A percentile compares a stretch with the other conserved stretches of the same genome.
Evolutionary conservation across 2,329 filamentous ascomycete species (phyloP).

Genomic region (Periconia macrospinosa): DNA sequence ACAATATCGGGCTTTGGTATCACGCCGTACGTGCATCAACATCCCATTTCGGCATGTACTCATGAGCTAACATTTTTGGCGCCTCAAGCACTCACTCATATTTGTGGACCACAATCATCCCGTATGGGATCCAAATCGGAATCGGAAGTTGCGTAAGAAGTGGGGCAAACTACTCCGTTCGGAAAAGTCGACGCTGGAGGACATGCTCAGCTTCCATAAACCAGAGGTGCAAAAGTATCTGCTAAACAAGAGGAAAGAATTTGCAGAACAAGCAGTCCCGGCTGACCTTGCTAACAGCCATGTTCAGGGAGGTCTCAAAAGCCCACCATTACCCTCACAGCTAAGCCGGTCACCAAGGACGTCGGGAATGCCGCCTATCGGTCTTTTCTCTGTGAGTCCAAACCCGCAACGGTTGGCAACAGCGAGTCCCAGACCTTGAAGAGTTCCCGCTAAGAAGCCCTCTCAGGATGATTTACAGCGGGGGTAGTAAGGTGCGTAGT

Average conservation of each 20-base stretch:
- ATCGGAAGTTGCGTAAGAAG: conserved; percentile 57
- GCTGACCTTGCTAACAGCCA: conserved; percentile 16
- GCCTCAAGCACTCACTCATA: conserved; percentile 67
- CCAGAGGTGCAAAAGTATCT: conserved; percentile 54
- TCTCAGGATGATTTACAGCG: conserved; percentile 18
- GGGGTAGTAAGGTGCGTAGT: not conserved
- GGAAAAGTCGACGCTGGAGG: conserved; percentile 50
- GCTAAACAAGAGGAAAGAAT: conserved; percentile 44
- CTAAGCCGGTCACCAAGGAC: conserved; percentile 8
- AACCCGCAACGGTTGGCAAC: conserved; percentile 4
- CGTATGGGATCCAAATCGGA: conserved; percentile 69
- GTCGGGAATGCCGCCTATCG: conserved; percentile 29
- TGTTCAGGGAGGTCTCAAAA: conserved; percentile 18
- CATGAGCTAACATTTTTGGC: not conserved
- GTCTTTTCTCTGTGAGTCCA: conserved; percentile 26
- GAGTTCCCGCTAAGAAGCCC: conserved; percentile 22
- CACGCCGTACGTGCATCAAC: conserved; percentile 54
- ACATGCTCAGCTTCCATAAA: conserved; percentile 60
- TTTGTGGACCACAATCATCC: conserved; percentile 76
- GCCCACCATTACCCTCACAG: conserved; percentile 20
- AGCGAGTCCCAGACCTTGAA: conserved; percentile 21
- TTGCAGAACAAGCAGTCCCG: conserved; percentile 29
- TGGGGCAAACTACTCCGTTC: conserved; percentile 59
- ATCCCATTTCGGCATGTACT: not conserved
- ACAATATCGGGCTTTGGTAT: conserved; percentile 83